Evolutionary conservation across 2,329 filamentous ascomycete species (phyloP), one percentile per base, ranked within the genome.

Genomic region (Aureobasidium namibiae): DNA sequence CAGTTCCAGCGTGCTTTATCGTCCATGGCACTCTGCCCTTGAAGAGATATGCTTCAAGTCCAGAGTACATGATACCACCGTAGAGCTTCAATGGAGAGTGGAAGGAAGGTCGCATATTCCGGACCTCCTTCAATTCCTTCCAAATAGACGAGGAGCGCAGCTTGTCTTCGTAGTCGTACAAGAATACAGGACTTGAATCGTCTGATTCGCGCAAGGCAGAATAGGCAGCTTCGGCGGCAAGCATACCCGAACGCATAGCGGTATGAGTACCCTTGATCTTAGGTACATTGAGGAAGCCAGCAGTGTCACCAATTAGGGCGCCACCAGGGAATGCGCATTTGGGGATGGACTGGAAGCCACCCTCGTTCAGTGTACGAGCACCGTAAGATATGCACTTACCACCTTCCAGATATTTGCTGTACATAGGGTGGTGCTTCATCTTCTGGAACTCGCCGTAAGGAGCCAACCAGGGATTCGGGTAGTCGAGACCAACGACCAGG

Each of bases 181-280:
- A 78, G 79, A 99, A 97, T 41, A 97, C 82, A 4, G 89, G 87
- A 50, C 86, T 87, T 11, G 80, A 76, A 18, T 63, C 65, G 64
- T 84, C 80, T 62, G 72, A 77, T 16, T 64, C 64, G 49, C 70
- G 76, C 26, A 99, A 78, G 2, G 94, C 94, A 26, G 81, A 80
- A 80, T 86, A 97, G 2, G 92, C 85, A 31, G 94, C 89, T 75
- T 97, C 90, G 42, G 92, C 94, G 6, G 94, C 94, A 53, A 99
- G 80, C 88, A 99, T 97, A 62, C 92, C 94, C 1, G 90, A 95
- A 70, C 92, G 90, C 90, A 99, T 97, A 56, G 94, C 91, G 49
- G 94, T 96, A 74, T 99, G 94, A 0, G 92, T 96, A 60, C 94
- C 94, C 78, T 99, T 99, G 74, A 99, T 90, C 78, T 99, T 99